phyloP scores from a whole-genome alignment of 306 rosid species.

The Comarum palustre region DNA sequence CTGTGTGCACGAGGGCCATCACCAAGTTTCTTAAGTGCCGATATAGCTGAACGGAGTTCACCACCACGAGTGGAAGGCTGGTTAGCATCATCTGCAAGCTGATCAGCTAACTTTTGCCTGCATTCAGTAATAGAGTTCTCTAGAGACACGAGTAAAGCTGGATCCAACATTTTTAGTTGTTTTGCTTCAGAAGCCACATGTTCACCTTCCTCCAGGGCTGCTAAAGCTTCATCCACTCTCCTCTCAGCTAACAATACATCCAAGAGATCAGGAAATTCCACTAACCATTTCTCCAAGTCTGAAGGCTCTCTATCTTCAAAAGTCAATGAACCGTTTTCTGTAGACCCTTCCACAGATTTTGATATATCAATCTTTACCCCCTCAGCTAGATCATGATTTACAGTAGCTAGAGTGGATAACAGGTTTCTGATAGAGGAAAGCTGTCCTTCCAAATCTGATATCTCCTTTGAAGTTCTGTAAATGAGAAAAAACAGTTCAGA shows the following conservation, averaged over 20 bases:
- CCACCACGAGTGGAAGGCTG: conserved; percentile 94
- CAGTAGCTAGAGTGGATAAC: conserved; percentile 89
- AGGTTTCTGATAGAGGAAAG: conserved; percentile 95
- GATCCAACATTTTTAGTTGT: conserved; percentile 54
- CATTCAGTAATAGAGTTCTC: conserved; percentile 65
- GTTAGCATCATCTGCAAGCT: conserved; percentile 98
- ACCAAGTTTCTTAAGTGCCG: conserved; percentile 90
- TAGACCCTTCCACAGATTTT: conserved; percentile 42
- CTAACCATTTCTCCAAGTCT: conserved; percentile 81
- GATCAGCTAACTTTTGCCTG: conserved; percentile 85
- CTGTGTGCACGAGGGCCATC: conserved; percentile 95
- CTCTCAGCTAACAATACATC: conserved; percentile 93
- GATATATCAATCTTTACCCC: conserved; percentile 72
- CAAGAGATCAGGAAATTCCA: conserved; percentile 90
- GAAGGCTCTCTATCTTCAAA: conserved; percentile 61
- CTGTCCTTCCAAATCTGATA: conserved; percentile 93
- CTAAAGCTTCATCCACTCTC: conserved; percentile 89
- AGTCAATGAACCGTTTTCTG: conserved; percentile 36
- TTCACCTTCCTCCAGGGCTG: conserved; percentile 86
- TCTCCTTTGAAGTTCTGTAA: conserved; percentile 92
- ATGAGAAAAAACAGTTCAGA: conserved; percentile 38
- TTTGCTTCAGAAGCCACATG: conserved; percentile 69
- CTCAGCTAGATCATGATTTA: conserved; percentile 93
- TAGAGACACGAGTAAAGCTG: conserved; percentile 54
- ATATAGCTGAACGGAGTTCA: conserved; percentile 87